Evolutionary conservation across 2,329 filamentous ascomycete species (phyloP).

Genomic region (Penicillium occitanis): DNA sequence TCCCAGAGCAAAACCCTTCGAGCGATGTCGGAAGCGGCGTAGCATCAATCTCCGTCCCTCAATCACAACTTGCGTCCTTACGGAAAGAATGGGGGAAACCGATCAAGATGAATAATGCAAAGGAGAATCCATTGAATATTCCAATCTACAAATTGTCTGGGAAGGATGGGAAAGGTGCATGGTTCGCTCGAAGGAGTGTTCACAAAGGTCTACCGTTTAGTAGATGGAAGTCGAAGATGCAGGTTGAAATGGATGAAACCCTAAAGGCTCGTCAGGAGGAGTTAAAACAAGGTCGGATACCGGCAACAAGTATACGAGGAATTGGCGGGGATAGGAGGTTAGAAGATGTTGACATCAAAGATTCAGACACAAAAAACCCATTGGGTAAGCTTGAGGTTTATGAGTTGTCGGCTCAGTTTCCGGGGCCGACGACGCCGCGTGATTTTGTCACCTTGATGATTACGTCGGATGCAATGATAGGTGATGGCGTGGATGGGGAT

Average conservation of each 20-base stretch:
- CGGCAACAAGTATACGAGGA: conserved; percentile 75
- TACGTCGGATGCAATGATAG: conserved; percentile 55
- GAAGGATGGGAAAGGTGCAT: conserved; percentile 79
- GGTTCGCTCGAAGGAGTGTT: conserved; percentile 84
- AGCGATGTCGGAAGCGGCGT: conserved; percentile 4
- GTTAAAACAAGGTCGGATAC: conserved; percentile 64
- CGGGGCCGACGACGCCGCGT: conserved; percentile 79
- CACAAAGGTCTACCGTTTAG: conserved; percentile 76
- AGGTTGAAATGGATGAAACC: conserved; percentile 76
- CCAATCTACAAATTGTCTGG: conserved; percentile 75
- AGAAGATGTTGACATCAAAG: conserved; percentile 58
- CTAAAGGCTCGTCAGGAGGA: conserved; percentile 68
- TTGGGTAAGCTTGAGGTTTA: conserved; percentile 60
- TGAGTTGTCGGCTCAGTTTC: conserved; percentile 84
- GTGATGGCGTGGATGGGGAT: conserved; percentile 31
- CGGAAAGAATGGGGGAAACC: conserved; percentile 84
- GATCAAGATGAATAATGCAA: conserved; percentile 58
- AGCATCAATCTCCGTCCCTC: conserved; percentile 28
- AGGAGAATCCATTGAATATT: conserved; percentile 74
- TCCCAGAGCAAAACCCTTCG: conserved; percentile 59
- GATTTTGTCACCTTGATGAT: conserved; percentile 83
- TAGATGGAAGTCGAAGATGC: conserved; percentile 73
- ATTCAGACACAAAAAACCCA: conserved; percentile 19
- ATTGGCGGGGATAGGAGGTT: conserved; percentile 78
- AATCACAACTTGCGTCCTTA: conserved; percentile 59